Percentiles rank a stretch among this genome's conserved stretches.
Conservation (phyloP, 2,329 filamentous ascomycete genomes). For the Basipetospora chlamydospora region DNA sequence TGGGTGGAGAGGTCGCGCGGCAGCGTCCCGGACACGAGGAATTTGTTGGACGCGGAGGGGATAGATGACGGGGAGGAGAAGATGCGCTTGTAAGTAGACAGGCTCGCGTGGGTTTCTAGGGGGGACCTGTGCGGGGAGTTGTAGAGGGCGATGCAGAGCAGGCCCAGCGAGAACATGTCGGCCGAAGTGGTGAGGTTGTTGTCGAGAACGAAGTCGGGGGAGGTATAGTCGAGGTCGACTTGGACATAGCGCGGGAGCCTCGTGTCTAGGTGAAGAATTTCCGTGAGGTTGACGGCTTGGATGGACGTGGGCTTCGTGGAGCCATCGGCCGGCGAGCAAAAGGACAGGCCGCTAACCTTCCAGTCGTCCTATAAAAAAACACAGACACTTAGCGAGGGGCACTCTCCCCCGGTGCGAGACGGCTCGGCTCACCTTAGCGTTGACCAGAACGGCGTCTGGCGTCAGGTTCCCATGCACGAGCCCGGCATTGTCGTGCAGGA, state of each 20-base stretch:
- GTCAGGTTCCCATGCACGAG: conserved; percentile 91
- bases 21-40: conserved; percentile 62
- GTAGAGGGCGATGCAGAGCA: conserved; percentile 80
- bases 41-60: conserved; percentile 71
- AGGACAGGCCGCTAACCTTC: conserved; percentile 93
- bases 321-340: conserved; percentile 67
- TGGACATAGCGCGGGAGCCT: conserved; percentile 72
- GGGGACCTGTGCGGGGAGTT: conserved; percentile 89
- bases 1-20: conserved; percentile 63
- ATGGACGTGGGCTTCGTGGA: conserved; percentile 63
- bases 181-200: conserved; percentile 70
- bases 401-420: neutral
- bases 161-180: conserved; percentile 86
- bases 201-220: conserved; percentile 88
- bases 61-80: conserved; percentile 67
- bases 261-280: conserved; percentile 73
- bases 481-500: conserved; percentile 86
- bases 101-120: conserved; percentile 64
- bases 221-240: conserved; percentile 82
- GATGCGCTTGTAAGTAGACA: conserved; percentile 71
- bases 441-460: conserved; percentile 84
- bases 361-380: conserved; percentile 94
- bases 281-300: conserved; percentile 65
- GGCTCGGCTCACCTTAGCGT: conserved; percentile 52
- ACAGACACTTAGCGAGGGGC: too few relatives aligned